A percentile compares a stretch with the other conserved stretches of the same genome.
Evolutionary conservation across 1,139 yeast species (phyloP).

Genomic region (Saccharomyces hybrid): DNA sequence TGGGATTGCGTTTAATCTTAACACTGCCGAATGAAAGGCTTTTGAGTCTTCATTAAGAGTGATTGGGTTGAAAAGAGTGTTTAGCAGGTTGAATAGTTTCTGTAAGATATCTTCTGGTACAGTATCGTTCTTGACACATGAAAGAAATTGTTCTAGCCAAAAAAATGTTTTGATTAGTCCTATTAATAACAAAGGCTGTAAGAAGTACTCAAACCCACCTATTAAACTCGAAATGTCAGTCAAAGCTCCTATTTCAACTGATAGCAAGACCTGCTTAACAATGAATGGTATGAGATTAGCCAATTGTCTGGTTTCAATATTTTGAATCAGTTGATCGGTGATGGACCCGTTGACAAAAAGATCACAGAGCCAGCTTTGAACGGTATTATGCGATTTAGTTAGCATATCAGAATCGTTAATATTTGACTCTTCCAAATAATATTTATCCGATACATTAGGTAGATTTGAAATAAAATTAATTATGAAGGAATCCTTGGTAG

Average conservation of each 20-base stretch:
- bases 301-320: constrained; percentile 60
- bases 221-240: constrained; percentile 35
- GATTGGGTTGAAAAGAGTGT: constrained; percentile 23
- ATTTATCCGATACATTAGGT: constrained; percentile 22
- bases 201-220: constrained; percentile 58
- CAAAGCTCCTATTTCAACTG: constrained; percentile 45
- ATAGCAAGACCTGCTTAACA: constrained; percentile 63
- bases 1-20: constrained; percentile 25
- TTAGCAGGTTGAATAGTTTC: constrained; percentile 20
- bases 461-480: constrained; percentile 22
- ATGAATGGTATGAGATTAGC: constrained; percentile 64
- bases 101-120: constrained; percentile 17
- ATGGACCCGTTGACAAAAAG: constrained; percentile 81
- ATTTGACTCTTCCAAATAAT: constrained; percentile 12
- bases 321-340: constrained; percentile 69
- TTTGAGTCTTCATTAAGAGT: constrained; percentile 28
- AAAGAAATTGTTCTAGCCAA: constrained; percentile 28
- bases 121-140: constrained; percentile 16
- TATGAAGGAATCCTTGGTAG: constrained; percentile 18
- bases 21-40: constrained; percentile 24
- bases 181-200: constrained; percentile 45
- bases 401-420: constrained; percentile 14
- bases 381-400: constrained; percentile 34
- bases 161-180: constrained; percentile 28
- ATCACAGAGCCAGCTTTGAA: constrained; percentile 74